Evolutionary conservation across 805 yeast genomes (phyloP).

Genomic region (Candida michaelii): DNA sequence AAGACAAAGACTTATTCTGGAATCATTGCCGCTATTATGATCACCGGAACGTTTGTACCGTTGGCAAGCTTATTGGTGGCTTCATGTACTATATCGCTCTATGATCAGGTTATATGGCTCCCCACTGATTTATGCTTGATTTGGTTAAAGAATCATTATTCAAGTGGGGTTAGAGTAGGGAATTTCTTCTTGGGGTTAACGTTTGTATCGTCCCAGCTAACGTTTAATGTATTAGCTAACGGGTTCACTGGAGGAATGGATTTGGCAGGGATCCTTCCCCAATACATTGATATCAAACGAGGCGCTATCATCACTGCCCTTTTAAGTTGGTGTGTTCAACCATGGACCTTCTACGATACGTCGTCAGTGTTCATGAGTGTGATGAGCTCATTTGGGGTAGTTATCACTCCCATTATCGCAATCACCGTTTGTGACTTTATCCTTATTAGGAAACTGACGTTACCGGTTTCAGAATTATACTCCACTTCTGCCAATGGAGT

Average conservation of each 20-base stretch:
- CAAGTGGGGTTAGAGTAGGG: constrained; percentile 44
- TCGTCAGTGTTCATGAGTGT: constrained; percentile 19
- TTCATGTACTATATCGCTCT: constrained; percentile 37
- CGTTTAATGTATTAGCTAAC: constrained; percentile 34
- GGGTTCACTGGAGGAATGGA: constrained; percentile 62
- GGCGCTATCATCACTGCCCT: constrained; percentile 37
- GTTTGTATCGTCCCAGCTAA: constrained; percentile 32
- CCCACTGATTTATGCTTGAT: constrained; percentile 41
- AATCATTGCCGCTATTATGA: constrained; percentile 31
- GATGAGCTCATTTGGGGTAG: constrained; percentile 20
- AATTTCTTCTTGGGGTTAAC: constrained; percentile 42
- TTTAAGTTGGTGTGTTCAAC: constrained; percentile 23
- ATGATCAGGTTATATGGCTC: constrained; percentile 45
- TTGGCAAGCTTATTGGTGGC: constrained; percentile 47
- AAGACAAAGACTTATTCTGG: constrained; percentile 16
- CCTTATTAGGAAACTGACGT: constrained; percentile 34
- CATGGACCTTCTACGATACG: constrained; percentile 21
- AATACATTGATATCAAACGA: constrained; percentile 42
- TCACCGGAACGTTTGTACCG: constrained; percentile 46
- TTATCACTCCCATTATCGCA: constrained; percentile 21
- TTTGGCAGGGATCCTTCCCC: constrained; percentile 47
- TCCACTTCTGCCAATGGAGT: constrained; percentile 28
- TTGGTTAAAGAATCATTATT: constrained; percentile 42
- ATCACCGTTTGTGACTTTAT: constrained; percentile 38
- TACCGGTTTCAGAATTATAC: constrained; percentile 44